These are phyloP conservation scores for Phialophora tarda DNA, from an alignment of 2,329 filamentous ascomycete genomes.

Conservation along the genomic window DNA sequence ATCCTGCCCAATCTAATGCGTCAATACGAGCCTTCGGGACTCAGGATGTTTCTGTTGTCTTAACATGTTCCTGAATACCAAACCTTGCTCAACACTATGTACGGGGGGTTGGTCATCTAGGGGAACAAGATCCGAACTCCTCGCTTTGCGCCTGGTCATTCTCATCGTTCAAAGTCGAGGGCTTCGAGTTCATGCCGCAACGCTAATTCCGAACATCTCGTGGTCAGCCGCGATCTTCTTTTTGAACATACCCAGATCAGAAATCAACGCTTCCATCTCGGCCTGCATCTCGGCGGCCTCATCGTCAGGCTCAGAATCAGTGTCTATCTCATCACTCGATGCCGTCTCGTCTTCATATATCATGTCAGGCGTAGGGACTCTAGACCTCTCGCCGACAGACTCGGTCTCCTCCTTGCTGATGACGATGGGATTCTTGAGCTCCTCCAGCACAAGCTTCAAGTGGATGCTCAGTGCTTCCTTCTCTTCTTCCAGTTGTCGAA, in stretches of 20 bases:
- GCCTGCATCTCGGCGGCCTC: slow-evolving; percentile 72
- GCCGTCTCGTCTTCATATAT: slow-evolving; percentile 47
- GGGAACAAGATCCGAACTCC: slow-evolving; percentile 16
- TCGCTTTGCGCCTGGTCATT: slow-evolving; percentile 18
- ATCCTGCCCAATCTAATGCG: too few species aligned
- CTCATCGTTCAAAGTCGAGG: background rate
- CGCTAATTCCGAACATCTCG: slow-evolving; percentile 36
- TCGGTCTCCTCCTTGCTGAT: slow-evolving; percentile 44
- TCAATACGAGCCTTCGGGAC: too few species aligned
- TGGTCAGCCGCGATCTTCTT: slow-evolving; percentile 82
- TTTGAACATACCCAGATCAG: slow-evolving; percentile 79
- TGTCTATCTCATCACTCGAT: slow-evolving; percentile 44
- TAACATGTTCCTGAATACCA: background rate
- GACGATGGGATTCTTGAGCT: slow-evolving; percentile 90
- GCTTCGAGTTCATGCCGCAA: slow-evolving; percentile 22
- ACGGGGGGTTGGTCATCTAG: background rate
- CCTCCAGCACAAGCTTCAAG: slow-evolving; percentile 81
- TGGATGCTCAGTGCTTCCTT: slow-evolving; percentile 89
- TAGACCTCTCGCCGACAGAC: slow-evolving; percentile 26
- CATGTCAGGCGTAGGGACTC: slow-evolving; percentile 36
- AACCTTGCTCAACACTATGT: background rate
- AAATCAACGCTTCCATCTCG: slow-evolving; percentile 82
- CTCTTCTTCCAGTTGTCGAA: slow-evolving; percentile 84
- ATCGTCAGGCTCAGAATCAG: slow-evolving; percentile 64
- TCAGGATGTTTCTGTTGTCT: background rate